Evolutionary conservation across 495 filamentous ascomycete species (phyloP).

Genomic region (Penicillium parvum): DNA sequence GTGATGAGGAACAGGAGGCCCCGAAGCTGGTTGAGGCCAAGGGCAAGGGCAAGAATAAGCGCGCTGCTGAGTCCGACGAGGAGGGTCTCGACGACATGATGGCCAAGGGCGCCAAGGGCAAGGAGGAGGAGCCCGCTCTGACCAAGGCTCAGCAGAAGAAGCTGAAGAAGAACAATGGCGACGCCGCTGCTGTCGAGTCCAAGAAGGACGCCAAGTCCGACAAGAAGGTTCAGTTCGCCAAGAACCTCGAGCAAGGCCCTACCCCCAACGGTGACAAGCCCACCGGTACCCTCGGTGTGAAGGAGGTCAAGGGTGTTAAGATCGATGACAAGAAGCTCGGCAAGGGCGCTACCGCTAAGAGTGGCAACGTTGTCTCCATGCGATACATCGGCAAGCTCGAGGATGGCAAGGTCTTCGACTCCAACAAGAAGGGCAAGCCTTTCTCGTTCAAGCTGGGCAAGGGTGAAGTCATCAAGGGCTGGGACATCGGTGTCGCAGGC

Average conservation of each 20-base stretch:
- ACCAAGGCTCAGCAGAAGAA: slow-evolving; percentile 99
- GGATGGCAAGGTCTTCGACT: slow-evolving; percentile 89
- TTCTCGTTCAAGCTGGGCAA: slow-evolving; percentile 91
- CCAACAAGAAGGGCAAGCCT: slow-evolving; percentile 96
- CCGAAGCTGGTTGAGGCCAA: slow-evolving; percentile 74
- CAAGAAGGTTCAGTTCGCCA: slow-evolving; percentile 99
- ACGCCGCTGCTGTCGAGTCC: slow-evolving; percentile 59
- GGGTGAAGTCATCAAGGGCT: slow-evolving; percentile 97
- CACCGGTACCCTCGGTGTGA: slow-evolving; percentile 59
- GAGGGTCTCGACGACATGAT: slow-evolving; percentile 69
- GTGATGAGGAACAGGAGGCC: slow-evolving; percentile 74
- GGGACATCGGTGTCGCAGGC: slow-evolving; percentile 90
- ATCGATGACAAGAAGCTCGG: slow-evolving; percentile 94
- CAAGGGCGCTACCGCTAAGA: slow-evolving; percentile 74
- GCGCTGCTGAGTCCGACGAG: slow-evolving; percentile 60
- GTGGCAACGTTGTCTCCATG: slow-evolving; percentile 81
- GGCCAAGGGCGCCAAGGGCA: slow-evolving; percentile 61
- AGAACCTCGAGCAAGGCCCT: slow-evolving; percentile 95
- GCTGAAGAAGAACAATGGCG: slow-evolving; percentile 94
- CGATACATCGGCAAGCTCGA: slow-evolving; percentile 95
- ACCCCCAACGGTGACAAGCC: slow-evolving; percentile 61
- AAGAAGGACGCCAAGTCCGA: slow-evolving; percentile 52
- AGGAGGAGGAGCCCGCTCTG: slow-evolving; percentile 55
- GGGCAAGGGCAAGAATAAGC: slow-evolving; percentile 87
- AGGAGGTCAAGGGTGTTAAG: slow-evolving; percentile 79